These are phyloP conservation scores for Solanum lycopersicoides DNA, from an alignment of 257 asterid species.

Conservation along the genomic window DNA sequence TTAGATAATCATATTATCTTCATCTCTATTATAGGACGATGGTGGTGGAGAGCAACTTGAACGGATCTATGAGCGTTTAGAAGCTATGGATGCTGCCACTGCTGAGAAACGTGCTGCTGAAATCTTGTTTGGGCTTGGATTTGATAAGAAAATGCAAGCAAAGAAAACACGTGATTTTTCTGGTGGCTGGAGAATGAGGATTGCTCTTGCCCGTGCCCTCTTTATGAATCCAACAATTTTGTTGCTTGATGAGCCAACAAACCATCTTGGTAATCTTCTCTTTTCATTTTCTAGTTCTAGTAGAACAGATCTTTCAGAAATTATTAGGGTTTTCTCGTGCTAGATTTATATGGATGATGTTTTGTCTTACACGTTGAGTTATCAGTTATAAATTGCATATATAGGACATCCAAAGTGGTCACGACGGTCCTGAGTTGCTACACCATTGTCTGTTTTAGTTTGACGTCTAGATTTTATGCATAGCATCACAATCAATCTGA, in stretches of 20 bases:
- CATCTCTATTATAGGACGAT: slow-evolving; percentile 46
- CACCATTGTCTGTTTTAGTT: background rate
- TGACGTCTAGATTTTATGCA: background rate
- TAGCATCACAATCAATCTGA: background rate
- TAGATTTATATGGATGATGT: background rate
- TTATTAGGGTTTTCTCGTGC: background rate
- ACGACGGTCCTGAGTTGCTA: background rate
- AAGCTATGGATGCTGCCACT: slow-evolving; percentile 86
- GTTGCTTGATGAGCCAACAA: slow-evolving; percentile 94
- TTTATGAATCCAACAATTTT: slow-evolving; percentile 91
- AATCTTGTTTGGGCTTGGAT: slow-evolving; percentile 89
- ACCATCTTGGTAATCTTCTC: slow-evolving; percentile 74
- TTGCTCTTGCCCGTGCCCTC: slow-evolving; percentile 93
- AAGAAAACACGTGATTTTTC: slow-evolving; percentile 94
- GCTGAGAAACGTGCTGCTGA: slow-evolving; percentile 99
- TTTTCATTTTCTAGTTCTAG: background rate
- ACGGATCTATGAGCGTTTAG: slow-evolving; percentile 84
- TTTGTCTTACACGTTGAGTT: background rate
- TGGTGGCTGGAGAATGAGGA: slow-evolving; percentile 99
- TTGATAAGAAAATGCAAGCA: slow-evolving; percentile 78
- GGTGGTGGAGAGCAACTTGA: slow-evolving; percentile 96
- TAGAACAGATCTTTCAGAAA: background rate
- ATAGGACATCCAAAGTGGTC: background rate
- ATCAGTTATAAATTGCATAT: background rate
- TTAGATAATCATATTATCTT: background rate